Conservation (phyloP, 1,284 basidiomycete species). For the Trametes hirsuta region DNA sequence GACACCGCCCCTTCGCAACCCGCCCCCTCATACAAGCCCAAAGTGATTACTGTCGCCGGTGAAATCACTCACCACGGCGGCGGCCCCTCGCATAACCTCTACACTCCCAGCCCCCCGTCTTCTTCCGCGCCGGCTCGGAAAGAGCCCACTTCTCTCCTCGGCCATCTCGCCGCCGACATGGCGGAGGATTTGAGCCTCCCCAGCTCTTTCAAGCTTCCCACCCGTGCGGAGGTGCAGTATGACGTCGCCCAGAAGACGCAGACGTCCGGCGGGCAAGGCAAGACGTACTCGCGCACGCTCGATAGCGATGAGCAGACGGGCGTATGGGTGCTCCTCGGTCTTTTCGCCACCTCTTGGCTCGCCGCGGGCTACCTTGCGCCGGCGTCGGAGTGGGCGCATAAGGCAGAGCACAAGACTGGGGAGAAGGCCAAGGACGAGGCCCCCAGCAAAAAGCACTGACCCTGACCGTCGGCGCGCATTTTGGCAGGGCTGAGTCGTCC, state of each 20-base stretch:
- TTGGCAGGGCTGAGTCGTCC: slow-evolving; percentile 1
- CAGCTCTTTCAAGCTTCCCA: slow-evolving; percentile 32
- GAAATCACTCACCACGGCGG: slow-evolving; percentile 64
- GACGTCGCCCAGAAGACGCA: slow-evolving; percentile 30
- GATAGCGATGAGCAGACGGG: slow-evolving; percentile 57
- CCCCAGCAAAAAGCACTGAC: slow-evolving; percentile 22
- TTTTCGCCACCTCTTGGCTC: slow-evolving; percentile 56
- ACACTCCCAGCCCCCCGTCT: slow-evolving; percentile 29
- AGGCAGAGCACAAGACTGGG: slow-evolving; percentile 23
- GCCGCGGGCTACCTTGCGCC: slow-evolving; percentile 46
- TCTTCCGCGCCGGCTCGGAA: slow-evolving; percentile 2
- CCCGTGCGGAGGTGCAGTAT: slow-evolving; percentile 19
- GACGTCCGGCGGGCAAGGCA: slow-evolving; percentile 33
- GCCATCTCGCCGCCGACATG: slow-evolving; percentile 31
- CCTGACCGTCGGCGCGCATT: neutral
- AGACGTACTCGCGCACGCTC: slow-evolving; percentile 45
- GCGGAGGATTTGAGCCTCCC: slow-evolving; percentile 43
- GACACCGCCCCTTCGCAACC: slow-evolving; percentile 30
- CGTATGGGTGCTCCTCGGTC: slow-evolving; percentile 53
- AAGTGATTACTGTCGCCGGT: slow-evolving; percentile 74
- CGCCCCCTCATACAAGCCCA: slow-evolving; percentile 50
- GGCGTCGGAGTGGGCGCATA: slow-evolving; percentile 29
- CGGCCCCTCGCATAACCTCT: slow-evolving; percentile 66
- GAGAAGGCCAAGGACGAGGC: slow-evolving; percentile 20
- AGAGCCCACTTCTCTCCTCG: slow-evolving; percentile 10